These are phyloP conservation scores for Picea abies DNA, from an alignment of 83 land plant genomes.

Conservation along the genomic window DNA sequence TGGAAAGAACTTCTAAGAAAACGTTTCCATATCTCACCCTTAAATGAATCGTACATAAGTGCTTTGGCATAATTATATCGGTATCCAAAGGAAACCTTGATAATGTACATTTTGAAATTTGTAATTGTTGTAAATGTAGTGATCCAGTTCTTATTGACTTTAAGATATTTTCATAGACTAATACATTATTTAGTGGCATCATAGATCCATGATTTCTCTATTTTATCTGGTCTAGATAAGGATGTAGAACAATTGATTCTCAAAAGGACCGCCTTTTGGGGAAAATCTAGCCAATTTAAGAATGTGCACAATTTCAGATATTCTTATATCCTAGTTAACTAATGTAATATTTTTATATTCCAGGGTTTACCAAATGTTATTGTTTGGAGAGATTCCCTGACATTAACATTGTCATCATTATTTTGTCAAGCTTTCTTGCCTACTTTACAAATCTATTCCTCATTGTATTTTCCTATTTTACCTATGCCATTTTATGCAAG, in stretches of 20 bases:
- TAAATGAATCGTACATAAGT: not conserved
- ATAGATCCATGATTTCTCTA: no score
- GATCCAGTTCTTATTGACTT: no score
- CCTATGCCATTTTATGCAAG: not conserved
- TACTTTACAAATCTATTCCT: slow-evolving; percentile 15
- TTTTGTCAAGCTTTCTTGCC: slow-evolving; percentile 21
- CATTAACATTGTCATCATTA: not conserved
- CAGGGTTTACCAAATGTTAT: slow-evolving; percentile 18
- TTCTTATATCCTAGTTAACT: no score
- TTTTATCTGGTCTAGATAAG: no score
- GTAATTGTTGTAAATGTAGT: no score
- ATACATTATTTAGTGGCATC: no score
- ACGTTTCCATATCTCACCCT: not conserved
- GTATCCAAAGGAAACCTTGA: not conserved
- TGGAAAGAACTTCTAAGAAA: not conserved
- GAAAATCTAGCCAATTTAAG: no score
- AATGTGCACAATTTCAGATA: no score
- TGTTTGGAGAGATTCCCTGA: slow-evolving; percentile 17
- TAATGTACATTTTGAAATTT: not conserved
- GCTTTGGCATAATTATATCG: not conserved
- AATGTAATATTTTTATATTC: no score
- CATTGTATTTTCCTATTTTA: not conserved
- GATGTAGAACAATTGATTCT: no score
- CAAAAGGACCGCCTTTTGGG: no score
- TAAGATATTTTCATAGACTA: no score